phyloP scores from a whole-genome alignment of 345 rosid genomes.

The Noccaea caerulescens region DNA sequence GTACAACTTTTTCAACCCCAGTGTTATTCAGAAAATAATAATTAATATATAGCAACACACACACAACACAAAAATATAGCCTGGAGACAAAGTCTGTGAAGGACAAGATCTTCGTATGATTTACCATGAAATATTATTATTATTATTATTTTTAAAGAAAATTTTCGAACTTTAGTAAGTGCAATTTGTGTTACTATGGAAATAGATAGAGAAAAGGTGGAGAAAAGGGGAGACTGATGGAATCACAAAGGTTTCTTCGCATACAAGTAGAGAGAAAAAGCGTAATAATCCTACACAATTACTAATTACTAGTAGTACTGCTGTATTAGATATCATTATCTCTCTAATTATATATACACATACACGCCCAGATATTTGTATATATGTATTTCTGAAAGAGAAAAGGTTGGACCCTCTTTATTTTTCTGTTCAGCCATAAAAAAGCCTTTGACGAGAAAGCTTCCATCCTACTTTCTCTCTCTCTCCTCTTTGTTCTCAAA shows the following conservation, averaged over 20 bases:
- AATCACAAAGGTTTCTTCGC: conserved; percentile 69
- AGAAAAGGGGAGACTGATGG: conserved; percentile 43
- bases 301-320: background rate
- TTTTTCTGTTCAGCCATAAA: conserved; percentile 46
- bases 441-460: conserved; percentile 58
- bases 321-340: background rate
- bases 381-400: conserved; percentile 41
- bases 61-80: conserved; percentile 36
- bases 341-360: conserved; percentile 4
- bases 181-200: conserved; percentile 38
- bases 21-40: conserved; percentile 1
- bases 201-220: conserved; percentile 34
- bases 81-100: conserved; percentile 50
- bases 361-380: conserved; percentile 16
- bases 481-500: conserved; percentile 34
- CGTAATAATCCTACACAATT: conserved; percentile 44
- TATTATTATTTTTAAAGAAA: background rate
- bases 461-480: conserved; percentile 48
- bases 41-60: background rate
- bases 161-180: conserved; percentile 13
- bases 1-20: conserved; percentile 42
- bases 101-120: conserved; percentile 59
- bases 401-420: conserved; percentile 59
- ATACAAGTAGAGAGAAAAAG: conserved; percentile 67
- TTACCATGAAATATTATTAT: conserved; percentile 43